Evolutionary conservation across 1,284 basidiomycete genomes (phyloP).

Genomic region (Bjerkandera adusta): DNA sequence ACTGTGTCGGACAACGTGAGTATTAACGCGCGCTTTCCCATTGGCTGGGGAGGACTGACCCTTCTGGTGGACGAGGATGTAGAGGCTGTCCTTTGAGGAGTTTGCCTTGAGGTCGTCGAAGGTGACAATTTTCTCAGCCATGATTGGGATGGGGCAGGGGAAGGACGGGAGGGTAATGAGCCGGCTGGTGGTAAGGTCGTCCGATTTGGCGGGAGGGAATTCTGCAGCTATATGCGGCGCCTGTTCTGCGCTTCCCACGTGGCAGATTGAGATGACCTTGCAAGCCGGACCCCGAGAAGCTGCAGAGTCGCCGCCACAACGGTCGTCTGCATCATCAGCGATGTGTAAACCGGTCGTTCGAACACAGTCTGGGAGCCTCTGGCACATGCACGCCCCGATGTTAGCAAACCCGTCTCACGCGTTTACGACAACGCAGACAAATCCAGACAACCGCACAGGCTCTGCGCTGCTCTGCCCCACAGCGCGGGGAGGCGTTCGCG

Average conservation of each 20-base stretch:
- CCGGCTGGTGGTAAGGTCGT: conserved; percentile 12
- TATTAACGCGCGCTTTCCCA: conserved; percentile 34
- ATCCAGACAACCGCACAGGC: no score
- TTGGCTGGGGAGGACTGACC: conserved; percentile 48
- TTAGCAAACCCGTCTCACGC: no score
- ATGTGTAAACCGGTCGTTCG: neutral
- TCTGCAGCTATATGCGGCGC: conserved; percentile 21
- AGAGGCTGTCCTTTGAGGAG: conserved; percentile 72
- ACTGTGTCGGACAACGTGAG: conserved; percentile 51
- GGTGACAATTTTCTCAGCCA: conserved; percentile 57
- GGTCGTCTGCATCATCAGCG: no score
- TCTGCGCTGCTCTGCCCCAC: neutral
- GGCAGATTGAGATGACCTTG: conserved; percentile 25
- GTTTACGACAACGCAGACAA: neutral
- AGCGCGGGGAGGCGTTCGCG: no score
- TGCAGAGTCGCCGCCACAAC: neutral
- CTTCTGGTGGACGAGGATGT: conserved; percentile 81
- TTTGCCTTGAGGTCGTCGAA: conserved; percentile 76
- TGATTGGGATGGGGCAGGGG: conserved; percentile 23
- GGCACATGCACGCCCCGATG: neutral
- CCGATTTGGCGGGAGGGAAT: conserved; percentile 17
- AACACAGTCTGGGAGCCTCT: neutral
- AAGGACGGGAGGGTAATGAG: conserved; percentile 16
- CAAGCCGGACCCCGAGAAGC: conserved; percentile 3
- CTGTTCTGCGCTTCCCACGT: conserved; percentile 21